Evolutionary conservation across 768 basidiomycete species (phyloP).

Genomic region (Leucogyrophana mollusca): DNA sequence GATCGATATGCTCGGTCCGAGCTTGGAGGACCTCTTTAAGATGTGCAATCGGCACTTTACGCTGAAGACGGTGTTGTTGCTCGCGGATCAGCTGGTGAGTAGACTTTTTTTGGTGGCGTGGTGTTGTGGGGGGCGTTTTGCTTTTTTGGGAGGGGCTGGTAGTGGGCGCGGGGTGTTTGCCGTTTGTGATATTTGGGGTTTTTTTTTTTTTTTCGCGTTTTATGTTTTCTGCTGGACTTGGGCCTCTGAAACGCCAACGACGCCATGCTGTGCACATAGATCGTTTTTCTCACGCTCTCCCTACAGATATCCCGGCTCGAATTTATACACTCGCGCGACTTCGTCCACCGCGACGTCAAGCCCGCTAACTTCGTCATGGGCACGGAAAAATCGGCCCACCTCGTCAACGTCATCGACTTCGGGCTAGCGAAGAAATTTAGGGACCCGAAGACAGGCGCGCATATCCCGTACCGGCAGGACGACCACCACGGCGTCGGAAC

Average conservation of each 20-base stretch:
- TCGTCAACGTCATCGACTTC: conserved; percentile 93
- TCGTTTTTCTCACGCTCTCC: conserved; percentile 5
- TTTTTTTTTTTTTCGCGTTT: background rate
- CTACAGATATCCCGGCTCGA: too few relatives aligned
- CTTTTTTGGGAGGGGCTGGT: conserved; percentile 18
- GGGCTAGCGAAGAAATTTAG: conserved; percentile 80
- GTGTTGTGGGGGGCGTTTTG: conserved; percentile 23
- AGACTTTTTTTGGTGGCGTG: conserved; percentile 6
- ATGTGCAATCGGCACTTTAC: conserved; percentile 90
- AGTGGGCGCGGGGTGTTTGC: background rate
- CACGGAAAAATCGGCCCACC: conserved; percentile 58
- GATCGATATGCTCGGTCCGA: conserved; percentile 93
- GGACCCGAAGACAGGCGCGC: conserved; percentile 59
- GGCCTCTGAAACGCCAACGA: background rate
- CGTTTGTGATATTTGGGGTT: background rate
- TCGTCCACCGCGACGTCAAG: conserved; percentile 96
- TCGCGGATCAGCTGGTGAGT: conserved; percentile 92
- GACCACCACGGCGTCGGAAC: conserved; percentile 81
- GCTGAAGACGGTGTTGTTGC: conserved; percentile 89
- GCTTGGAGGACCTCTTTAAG: conserved; percentile 84
- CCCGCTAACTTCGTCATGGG: conserved; percentile 99
- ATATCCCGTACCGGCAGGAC: conserved; percentile 73
- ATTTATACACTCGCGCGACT: conserved; percentile 93
- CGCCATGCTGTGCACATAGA: background rate
- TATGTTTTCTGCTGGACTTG: background rate